Evolutionary conservation across 2,329 filamentous ascomycete genomes (phyloP).

Genomic region (Didymella glomerata): DNA sequence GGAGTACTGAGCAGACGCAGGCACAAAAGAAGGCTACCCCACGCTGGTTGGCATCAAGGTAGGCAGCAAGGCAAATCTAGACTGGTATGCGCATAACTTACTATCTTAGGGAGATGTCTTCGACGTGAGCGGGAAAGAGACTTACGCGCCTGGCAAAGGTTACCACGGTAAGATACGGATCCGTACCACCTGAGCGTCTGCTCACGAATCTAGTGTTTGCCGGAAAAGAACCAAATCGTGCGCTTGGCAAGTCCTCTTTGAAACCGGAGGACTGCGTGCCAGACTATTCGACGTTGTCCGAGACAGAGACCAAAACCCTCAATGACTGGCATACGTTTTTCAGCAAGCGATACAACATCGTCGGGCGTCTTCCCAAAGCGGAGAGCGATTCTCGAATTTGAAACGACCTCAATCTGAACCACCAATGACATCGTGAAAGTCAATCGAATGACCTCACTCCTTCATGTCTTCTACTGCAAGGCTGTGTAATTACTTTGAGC

Average conservation of each 20-base stretch:
- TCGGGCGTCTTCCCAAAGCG: conserved; percentile 61
- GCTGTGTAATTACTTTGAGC: not conserved
- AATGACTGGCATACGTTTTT: conserved; percentile 97
- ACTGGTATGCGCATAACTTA: conserved; percentile 14
- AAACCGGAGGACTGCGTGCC: conserved; percentile 82
- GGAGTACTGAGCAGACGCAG: conserved; percentile 52
- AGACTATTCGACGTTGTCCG: conserved; percentile 82
- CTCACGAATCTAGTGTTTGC: conserved; percentile 75
- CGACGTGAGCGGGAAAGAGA: conserved; percentile 88
- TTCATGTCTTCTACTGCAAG: not conserved
- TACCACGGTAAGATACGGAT: conserved; percentile 76
- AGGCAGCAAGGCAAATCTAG: not conserved
- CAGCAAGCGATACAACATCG: conserved; percentile 93
- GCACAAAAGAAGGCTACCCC: conserved; percentile 67
- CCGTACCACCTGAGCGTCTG: not conserved
- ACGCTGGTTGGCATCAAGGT: conserved; percentile 69
- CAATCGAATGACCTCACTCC: not conserved
- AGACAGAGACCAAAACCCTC: conserved; percentile 84
- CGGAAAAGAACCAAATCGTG: conserved; percentile 94
- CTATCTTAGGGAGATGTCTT: conserved; percentile 82
- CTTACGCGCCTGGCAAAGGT: conserved; percentile 81
- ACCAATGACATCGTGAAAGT: not conserved
- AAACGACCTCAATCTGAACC: not conserved
- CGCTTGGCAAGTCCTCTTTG: conserved; percentile 84
- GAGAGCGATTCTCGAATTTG: conserved; percentile 33